Conservation (phyloP, 169 alveolate species). For the Plasmodium billcollinsi region DNA sequence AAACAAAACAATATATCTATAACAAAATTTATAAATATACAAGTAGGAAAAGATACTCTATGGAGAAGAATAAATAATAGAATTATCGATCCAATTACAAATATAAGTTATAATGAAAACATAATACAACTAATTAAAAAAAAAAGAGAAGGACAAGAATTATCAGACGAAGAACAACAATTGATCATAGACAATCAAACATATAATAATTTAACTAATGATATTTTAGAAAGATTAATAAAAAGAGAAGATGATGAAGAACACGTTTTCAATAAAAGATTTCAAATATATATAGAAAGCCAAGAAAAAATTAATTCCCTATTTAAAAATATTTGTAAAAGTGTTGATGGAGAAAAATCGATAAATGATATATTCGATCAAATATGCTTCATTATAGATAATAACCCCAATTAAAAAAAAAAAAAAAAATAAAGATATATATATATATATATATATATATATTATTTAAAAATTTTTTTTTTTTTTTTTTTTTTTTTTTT, state of each 20-base stretch:
- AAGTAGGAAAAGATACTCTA: constrained; percentile 17
- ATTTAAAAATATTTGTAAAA: constrained; percentile 9
- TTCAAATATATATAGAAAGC: constrained; percentile 20
- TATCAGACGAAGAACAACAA: constrained; percentile 14
- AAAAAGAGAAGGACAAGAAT: constrained; percentile 7
- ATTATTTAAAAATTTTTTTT: too few relatives aligned
- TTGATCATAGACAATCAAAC: constrained; percentile 12
- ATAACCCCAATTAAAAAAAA: neutral
- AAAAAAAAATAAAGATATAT: neutral
- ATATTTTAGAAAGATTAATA: constrained; percentile 13
- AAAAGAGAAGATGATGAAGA: constrained; percentile 45
- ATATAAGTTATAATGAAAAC: constrained; percentile 23
- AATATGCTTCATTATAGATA: constrained; percentile 19
- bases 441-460: neutral
- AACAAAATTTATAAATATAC: constrained; percentile 21
- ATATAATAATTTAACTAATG: constrained; percentile 36
- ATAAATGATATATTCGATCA: constrained; percentile 19
- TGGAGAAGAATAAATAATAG: constrained; percentile 23
- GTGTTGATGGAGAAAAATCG: constrained; percentile 38
- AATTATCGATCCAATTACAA: constrained; percentile 32
- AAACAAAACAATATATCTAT: constrained; percentile 14
- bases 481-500: too few relatives aligned
- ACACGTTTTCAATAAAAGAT: constrained; percentile 31
- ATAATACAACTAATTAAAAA: constrained; percentile 19
- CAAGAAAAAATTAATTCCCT: constrained; percentile 15